These are phyloP conservation scores for Aspergillus ustus DNA, from an alignment of 2,329 filamentous ascomycete genomes.

Conservation along the genomic window DNA sequence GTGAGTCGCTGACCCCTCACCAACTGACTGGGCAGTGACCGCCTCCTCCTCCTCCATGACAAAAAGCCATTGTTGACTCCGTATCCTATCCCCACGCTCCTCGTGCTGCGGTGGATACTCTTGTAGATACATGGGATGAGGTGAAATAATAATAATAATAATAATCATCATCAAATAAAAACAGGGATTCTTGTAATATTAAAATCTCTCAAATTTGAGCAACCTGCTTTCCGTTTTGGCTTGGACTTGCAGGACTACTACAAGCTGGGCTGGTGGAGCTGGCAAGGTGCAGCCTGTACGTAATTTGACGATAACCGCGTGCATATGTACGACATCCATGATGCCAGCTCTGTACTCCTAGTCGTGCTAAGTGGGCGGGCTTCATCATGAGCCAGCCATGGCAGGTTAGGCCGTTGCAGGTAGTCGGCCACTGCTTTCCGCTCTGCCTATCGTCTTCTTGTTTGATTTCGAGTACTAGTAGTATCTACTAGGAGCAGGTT, in stretches of 20 bases:
- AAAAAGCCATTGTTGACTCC: not conserved
- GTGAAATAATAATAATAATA: no score
- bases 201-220: not conserved
- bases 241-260: constrained; percentile 1
- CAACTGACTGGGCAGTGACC: not conserved
- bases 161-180: not conserved
- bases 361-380: not conserved
- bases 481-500: no score
- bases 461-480: no score
- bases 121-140: no score
- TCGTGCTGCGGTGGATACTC: not conserved
- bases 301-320: constrained; percentile 20
- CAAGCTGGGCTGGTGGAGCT: not conserved
- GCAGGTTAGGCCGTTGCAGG: no score
- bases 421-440: not conserved
- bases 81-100: not conserved
- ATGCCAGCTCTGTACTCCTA: not conserved
- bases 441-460: no score
- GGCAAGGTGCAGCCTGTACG: constrained; percentile 8
- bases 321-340: constrained; percentile 20
- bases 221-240: not conserved
- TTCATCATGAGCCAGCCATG: not conserved
- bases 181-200: not conserved
- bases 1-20: not conserved
- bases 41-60: not conserved